Conservation (phyloP, 768 basidiomycete genomes). For the Mycena galericulata region DNA sequence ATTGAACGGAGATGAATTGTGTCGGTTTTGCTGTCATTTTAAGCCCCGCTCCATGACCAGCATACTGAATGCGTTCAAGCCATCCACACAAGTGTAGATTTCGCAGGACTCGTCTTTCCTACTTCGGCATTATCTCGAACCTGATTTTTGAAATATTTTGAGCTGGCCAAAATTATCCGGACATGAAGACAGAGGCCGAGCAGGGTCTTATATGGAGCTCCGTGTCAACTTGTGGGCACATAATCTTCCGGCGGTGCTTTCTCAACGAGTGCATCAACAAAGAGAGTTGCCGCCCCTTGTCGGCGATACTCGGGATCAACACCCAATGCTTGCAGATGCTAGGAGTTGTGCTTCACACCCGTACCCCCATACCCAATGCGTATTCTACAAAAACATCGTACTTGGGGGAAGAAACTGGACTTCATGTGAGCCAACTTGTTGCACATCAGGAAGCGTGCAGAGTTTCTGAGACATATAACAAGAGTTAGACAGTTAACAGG, state of each 20-base stretch:
- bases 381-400: not conserved
- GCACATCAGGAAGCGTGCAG: too few species aligned
- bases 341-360: constrained; percentile 9
- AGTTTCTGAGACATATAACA: too few species aligned
- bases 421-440: too few species aligned
- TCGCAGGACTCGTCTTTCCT: not conserved
- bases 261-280: not conserved
- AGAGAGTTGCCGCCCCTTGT: not conserved
- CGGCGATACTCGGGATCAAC: constrained; percentile 27
- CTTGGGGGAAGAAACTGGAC: constrained; percentile 22
- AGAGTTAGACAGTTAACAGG: too few species aligned
- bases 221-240: not conserved
- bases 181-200: constrained; percentile 42
- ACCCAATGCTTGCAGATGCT: constrained; percentile 24
- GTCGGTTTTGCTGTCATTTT: not conserved
- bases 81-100: too few species aligned
- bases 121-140: not conserved
- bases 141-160: not conserved
- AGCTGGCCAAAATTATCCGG: not conserved
- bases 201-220: constrained; percentile 39
- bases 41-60: not conserved
- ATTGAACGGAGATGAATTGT: not conserved
- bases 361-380: constrained; percentile 10
- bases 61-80: too few species aligned
- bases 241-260: not conserved